These are phyloP conservation scores for Ogataea ramenticola DNA, from an alignment of 805 yeast genomes.

Conservation along the genomic window DNA sequence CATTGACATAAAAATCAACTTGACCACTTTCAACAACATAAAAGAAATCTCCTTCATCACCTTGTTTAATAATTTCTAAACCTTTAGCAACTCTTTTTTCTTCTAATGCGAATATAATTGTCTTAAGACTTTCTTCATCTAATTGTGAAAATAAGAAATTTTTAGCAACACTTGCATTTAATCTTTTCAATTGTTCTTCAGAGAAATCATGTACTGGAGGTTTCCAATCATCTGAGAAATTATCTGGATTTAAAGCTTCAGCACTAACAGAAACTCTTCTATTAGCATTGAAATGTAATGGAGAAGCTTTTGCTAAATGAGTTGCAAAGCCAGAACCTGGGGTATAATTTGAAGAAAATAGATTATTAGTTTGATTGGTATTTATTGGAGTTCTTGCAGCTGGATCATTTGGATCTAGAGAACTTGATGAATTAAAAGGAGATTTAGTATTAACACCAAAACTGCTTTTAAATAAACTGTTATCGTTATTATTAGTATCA, in stretches of 20 bases:
- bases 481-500: neutral
- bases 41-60: slow-evolving; percentile 91
- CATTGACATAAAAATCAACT: slow-evolving; percentile 75
- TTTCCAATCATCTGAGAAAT: slow-evolving; percentile 61
- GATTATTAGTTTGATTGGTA: neutral
- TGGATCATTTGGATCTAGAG: slow-evolving; percentile 6
- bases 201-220: slow-evolving; percentile 64
- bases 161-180: slow-evolving; percentile 64
- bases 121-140: slow-evolving; percentile 67
- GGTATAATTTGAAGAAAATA: neutral
- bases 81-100: slow-evolving; percentile 58
- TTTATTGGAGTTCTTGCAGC: neutral
- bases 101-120: slow-evolving; percentile 78
- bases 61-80: slow-evolving; percentile 72
- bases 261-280: slow-evolving; percentile 90
- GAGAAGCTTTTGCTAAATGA: slow-evolving; percentile 31
- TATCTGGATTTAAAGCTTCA: slow-evolving; percentile 74
- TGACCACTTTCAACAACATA: slow-evolving; percentile 80
- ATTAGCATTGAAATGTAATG: slow-evolving; percentile 62
- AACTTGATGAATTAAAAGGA: slow-evolving; percentile 13
- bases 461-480: slow-evolving; percentile 18
- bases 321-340: slow-evolving; percentile 20
- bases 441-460: slow-evolving; percentile 19
- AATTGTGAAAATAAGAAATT: slow-evolving; percentile 82
- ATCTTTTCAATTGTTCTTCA: slow-evolving; percentile 55